Base-by-base conservation (phyloP, 2,329 filamentous ascomycete species). In the Calonectria henricotiae region DNA sequence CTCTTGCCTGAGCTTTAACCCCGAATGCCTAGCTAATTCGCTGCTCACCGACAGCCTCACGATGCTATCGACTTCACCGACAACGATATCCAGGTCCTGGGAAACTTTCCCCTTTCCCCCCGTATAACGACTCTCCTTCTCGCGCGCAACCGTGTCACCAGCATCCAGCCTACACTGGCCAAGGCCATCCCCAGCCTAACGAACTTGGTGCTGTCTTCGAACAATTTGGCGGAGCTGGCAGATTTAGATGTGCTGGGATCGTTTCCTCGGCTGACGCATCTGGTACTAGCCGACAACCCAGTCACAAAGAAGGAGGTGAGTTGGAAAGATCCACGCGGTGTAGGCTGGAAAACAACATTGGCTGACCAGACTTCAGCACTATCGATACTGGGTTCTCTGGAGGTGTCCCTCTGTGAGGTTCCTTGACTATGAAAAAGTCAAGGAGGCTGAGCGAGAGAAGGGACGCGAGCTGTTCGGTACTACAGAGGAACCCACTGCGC, bases 21-120 rank as follows among this genome's bases (percentile, higher is more conserved):
- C 37, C 6, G 20, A 8, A 49, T 20, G 27, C n/a, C 39, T 20
- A 39, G 39, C 41, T 69, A 58, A 30, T 44, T 71, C 75, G 65
- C 70, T 58, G 20, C 5, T 25, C 37, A 35, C 27, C 12, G 41
- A 17, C 78, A 97, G 94, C 94, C 95, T 78, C 95, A 97, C 89
- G 96, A 98, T 86, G 92, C 94, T 75, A 97, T 99, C 87, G 96
- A 99, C 86, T 92, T 99, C 79, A 98, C 96, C 83, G 96, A 99
- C 87, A 99, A 99, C 83, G 95, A 98, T 84, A 96, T 99, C 79
- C 91, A 94, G 77, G 87, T 92, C 61, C 89, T 99, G 73, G 92
- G 92, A 75, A 98, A 98, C 85, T 98, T 99, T 82, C 96, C 96
- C 4, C 90, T 97, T 62, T 96, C 93, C 67, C 95, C 94, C 54